phyloP scores from a whole-genome alignment of 1,284 basidiomycete genomes.

The Anthracocystis walkeri region DNA sequence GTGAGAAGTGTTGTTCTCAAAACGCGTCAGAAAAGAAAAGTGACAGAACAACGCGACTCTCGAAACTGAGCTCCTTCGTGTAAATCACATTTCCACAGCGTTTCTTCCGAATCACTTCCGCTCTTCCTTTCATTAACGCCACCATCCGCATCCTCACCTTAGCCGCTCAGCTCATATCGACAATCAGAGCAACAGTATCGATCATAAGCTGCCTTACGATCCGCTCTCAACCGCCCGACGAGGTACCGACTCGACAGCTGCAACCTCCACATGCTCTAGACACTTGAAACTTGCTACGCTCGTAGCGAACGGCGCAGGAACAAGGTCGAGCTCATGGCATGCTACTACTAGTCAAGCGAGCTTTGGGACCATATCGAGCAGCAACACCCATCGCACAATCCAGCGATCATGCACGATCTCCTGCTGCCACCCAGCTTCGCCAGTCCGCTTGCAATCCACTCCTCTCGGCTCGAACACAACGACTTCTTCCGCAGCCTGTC shows the following conservation, averaged over 20 bases:
- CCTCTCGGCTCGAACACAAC: background rate
- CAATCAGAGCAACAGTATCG: background rate
- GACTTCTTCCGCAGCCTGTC: background rate
- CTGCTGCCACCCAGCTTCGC: no score
- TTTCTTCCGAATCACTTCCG: background rate
- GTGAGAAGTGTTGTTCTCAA: constrained; percentile 29
- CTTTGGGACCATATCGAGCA: background rate
- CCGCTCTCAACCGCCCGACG: no score
- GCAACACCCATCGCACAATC: background rate
- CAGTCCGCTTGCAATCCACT: background rate
- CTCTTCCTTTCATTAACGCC: constrained; percentile 4
- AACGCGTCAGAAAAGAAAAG: constrained; percentile 18
- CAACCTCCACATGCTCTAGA: constrained; percentile 19
- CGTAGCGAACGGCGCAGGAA: background rate
- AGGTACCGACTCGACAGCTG: background rate
- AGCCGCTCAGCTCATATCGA: background rate
- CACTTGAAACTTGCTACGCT: background rate
- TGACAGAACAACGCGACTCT: constrained; percentile 15
- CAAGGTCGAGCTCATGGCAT: constrained; percentile 1
- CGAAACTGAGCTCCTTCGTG: background rate
- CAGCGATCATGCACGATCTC: constrained; percentile 8
- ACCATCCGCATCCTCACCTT: background rate
- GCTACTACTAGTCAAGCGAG: background rate
- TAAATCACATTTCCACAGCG: background rate
- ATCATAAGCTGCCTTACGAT: background rate